Evolutionary conservation across 352 stramenopile genomes (phyloP).

Genomic region (Globisporangium yorkense): DNA sequence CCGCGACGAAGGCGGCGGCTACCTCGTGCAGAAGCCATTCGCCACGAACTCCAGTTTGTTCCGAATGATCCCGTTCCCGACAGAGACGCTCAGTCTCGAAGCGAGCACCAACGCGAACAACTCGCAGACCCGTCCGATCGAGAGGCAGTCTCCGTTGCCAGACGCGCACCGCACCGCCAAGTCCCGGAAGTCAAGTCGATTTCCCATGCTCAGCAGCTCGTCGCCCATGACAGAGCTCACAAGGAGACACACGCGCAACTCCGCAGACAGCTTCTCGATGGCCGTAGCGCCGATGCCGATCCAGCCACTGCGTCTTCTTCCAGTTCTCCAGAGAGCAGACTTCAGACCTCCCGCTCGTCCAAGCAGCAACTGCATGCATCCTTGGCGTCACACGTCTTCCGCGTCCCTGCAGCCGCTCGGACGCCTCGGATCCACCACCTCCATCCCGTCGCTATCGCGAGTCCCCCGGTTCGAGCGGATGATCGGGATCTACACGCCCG

Average conservation of each 20-base stretch:
- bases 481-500: constrained; percentile 61
- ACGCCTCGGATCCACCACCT: background rate
- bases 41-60: constrained; percentile 1
- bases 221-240: constrained; percentile 12
- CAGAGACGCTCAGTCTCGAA: constrained; percentile 7
- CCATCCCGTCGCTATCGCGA: background rate
- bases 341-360: background rate
- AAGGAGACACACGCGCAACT: constrained; percentile 1
- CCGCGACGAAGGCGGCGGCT: background rate
- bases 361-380: background rate
- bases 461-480: constrained; percentile 18
- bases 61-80: constrained; percentile 15
- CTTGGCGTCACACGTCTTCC: background rate
- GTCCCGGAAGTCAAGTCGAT: constrained; percentile 2
- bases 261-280: background rate
- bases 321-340: background rate
- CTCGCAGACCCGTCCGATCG: background rate
- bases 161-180: constrained; percentile 8
- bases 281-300: background rate
- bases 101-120: background rate
- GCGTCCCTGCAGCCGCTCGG: background rate
- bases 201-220: background rate
- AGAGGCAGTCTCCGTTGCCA: constrained; percentile 12
- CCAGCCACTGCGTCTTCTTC: background rate
- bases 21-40: constrained; percentile 4